Evolutionary conservation across 2,329 filamentous ascomycete genomes (phyloP).

Genomic region (Dactylonectria estremocensis): DNA sequence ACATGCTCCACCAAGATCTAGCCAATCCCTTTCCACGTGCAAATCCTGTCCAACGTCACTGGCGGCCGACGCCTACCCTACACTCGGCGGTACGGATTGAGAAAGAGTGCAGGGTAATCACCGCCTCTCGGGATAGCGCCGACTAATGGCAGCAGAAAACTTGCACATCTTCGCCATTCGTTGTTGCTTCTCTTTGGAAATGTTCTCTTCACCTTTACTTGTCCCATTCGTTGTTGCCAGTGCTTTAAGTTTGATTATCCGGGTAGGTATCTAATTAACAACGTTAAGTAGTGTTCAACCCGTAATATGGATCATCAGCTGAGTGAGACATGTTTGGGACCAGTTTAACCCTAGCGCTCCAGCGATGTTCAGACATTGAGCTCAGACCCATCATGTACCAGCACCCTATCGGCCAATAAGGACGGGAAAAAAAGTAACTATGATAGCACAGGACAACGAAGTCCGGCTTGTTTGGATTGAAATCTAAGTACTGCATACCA

Average conservation of each 20-base stretch:
- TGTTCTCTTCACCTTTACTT: neutral
- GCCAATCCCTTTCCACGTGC: slow-evolving; percentile 43
- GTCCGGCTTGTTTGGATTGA: slow-evolving; percentile 9
- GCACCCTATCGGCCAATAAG: neutral
- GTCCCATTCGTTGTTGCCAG: neutral
- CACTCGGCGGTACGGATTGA: neutral
- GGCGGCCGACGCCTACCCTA: slow-evolving; percentile 25
- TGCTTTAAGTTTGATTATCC: no score
- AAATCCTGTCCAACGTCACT: slow-evolving; percentile 34
- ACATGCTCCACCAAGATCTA: slow-evolving; percentile 17
- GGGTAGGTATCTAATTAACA: no score
- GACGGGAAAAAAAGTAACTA: neutral
- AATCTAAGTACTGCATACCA: slow-evolving; percentile 17
- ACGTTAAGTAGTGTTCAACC: neutral
- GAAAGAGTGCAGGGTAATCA: neutral
- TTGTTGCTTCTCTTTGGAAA: neutral
- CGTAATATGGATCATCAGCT: neutral
- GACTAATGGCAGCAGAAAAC: neutral
- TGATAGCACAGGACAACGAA: neutral
- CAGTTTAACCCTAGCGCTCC: no score
- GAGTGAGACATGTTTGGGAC: neutral
- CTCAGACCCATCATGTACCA: neutral
- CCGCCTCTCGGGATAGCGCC: no score
- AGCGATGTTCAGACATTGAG: no score
- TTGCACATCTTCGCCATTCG: neutral